phyloP scores from a whole-genome alignment of 2,329 filamentous ascomycete genomes.

The Trichoderma sp. region DNA sequence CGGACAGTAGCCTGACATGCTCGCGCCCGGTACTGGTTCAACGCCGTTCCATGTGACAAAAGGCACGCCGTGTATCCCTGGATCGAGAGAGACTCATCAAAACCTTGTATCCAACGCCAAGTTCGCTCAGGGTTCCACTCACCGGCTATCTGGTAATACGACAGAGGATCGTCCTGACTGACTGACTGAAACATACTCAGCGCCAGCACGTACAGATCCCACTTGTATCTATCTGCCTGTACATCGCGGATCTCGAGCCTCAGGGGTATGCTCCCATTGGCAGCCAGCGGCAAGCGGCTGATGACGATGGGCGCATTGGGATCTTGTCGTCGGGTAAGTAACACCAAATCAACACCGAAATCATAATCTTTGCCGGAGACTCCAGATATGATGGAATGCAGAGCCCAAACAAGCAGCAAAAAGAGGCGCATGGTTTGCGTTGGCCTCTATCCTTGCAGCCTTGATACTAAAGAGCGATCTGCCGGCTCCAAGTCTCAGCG shows the following conservation, averaged over 20 bases:
- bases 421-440: constrained; percentile 2
- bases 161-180: constrained; percentile 64
- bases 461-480: not conserved
- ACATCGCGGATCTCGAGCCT: constrained; percentile 72
- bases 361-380: constrained; percentile 46
- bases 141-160: constrained; percentile 82
- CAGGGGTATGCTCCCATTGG: constrained; percentile 47
- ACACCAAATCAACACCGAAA: constrained; percentile 53
- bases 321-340: constrained; percentile 48
- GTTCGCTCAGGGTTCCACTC: constrained; percentile 36
- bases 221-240: constrained; percentile 64
- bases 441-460: not conserved
- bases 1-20: constrained; percentile 71
- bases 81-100: not conserved
- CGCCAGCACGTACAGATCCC: constrained; percentile 77
- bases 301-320: constrained; percentile 47
- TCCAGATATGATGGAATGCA: not conserved
- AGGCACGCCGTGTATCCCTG: constrained; percentile 81
- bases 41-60: constrained; percentile 60
- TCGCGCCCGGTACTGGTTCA: constrained; percentile 53
- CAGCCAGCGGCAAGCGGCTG: constrained; percentile 45
- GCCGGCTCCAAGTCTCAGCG: not conserved
- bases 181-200: constrained; percentile 72
- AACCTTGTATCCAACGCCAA: not conserved
- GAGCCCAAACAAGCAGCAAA: not conserved